Evolutionary conservation across 2,329 filamentous ascomycete species (phyloP).

Genomic region (Furcasterigmium sp.): DNA sequence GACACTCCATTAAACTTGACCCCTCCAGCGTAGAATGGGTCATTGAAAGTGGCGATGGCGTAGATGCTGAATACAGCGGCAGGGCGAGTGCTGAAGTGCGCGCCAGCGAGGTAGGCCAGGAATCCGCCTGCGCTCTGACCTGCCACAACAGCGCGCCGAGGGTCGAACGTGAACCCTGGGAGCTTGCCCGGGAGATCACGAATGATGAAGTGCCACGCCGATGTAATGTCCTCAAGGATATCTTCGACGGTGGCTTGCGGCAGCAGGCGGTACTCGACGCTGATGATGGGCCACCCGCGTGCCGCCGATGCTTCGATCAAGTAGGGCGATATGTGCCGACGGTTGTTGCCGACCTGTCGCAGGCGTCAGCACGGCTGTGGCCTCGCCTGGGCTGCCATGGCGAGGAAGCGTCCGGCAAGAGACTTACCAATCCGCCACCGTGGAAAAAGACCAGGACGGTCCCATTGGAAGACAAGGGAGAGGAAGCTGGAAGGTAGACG

Average conservation of each 20-base stretch:
- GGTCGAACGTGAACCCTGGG: background rate
- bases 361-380: background rate
- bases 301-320: background rate
- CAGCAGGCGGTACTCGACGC: background rate
- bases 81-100: background rate
- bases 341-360: background rate
- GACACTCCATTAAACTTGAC: background rate
- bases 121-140: background rate
- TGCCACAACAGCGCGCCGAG: background rate
- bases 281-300: background rate
- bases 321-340: background rate
- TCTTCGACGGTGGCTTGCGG: background rate
- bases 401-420: background rate
- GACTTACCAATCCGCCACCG: background rate
- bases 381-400: background rate
- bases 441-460: background rate
- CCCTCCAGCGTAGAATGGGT: background rate
- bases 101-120: background rate
- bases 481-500: background rate
- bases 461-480: background rate
- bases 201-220: background rate
- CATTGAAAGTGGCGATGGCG: background rate
- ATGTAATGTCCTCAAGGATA: background rate
- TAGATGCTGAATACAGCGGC: background rate
- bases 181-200: background rate